These are phyloP conservation scores for Rhodotorula sp. DNA, from an alignment of 1,284 basidiomycete genomes.

Conservation along the genomic window DNA sequence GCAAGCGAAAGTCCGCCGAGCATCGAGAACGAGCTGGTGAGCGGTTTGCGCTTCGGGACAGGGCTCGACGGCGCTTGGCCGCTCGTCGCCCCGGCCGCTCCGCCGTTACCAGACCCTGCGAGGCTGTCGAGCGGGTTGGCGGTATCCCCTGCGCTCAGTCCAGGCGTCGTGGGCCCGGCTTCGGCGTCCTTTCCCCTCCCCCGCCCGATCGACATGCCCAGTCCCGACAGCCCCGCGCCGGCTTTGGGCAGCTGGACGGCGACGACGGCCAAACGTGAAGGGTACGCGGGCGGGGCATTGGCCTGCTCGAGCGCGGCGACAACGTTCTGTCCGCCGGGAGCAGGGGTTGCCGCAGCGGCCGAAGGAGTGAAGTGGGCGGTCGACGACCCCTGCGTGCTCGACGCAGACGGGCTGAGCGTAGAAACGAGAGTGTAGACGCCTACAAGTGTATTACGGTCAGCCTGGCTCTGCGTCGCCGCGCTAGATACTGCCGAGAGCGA, in stretches of 20 bases:
- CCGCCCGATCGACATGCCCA: constrained; percentile 32
- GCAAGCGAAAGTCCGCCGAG: constrained; percentile 24
- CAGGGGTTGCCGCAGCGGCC: background rate
- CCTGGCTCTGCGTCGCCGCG: background rate
- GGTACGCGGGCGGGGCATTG: constrained; percentile 58
- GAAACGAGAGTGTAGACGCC: constrained; percentile 37
- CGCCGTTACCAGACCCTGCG: background rate
- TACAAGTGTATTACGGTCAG: background rate
- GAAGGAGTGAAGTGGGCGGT: constrained; percentile 11
- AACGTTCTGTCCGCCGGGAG: background rate
- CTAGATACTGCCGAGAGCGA: background rate
- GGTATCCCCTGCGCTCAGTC: too few species aligned
- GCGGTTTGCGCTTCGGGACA: constrained; percentile 21
- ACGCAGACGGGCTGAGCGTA: constrained; percentile 11
- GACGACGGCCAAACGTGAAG: constrained; percentile 65
- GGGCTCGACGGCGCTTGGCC: constrained; percentile 15
- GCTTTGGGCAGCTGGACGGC: constrained; percentile 63
- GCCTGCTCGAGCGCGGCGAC: constrained; percentile 3
- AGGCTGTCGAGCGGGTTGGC: too few species aligned
- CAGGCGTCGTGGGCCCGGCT: background rate
- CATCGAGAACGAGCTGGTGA: constrained; percentile 38
- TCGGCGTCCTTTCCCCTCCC: constrained; percentile 58
- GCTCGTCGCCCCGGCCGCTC: background rate
- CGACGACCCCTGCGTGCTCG: background rate
- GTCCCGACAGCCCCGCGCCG: constrained; percentile 44